Conservation (phyloP, 2,329 filamentous ascomycete genomes). For the Salinomyces thailandicus region DNA sequence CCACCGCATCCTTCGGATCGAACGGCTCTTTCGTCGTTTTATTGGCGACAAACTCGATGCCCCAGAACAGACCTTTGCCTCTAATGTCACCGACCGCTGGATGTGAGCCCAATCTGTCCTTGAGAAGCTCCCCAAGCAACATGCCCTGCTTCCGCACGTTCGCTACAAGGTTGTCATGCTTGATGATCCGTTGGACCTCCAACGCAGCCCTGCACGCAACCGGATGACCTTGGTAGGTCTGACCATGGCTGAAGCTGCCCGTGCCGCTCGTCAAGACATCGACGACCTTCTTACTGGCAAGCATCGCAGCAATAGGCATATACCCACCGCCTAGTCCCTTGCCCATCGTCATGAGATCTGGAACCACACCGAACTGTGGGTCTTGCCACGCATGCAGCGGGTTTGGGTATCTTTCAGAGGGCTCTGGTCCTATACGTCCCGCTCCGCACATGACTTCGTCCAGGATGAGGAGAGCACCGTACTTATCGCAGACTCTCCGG, state of each 20-base stretch:
- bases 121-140: slow-evolving; percentile 37
- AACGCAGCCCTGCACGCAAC: slow-evolving; percentile 51
- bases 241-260: slow-evolving; percentile 47
- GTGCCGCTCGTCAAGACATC: slow-evolving; percentile 35
- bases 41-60: slow-evolving; percentile 49
- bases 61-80: slow-evolving; percentile 50
- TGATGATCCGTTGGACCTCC: slow-evolving; percentile 51
- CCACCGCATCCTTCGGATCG: slow-evolving; percentile 34
- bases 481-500: slow-evolving; percentile 54
- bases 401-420: slow-evolving; percentile 17
- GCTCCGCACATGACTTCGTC: slow-evolving; percentile 69
- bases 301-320: slow-evolving; percentile 49
- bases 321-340: slow-evolving; percentile 59
- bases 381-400: slow-evolving; percentile 52
- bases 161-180: slow-evolving; percentile 45
- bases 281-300: slow-evolving; percentile 45
- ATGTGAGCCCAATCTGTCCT: slow-evolving; percentile 33
- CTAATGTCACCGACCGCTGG: slow-evolving; percentile 50
- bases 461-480: slow-evolving; percentile 65
- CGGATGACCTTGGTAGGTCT: slow-evolving; percentile 55
- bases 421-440: slow-evolving; percentile 44
- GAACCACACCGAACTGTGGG: slow-evolving; percentile 40
- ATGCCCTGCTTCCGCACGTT: slow-evolving; percentile 48
- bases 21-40: slow-evolving; percentile 47
- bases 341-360: slow-evolving; percentile 56